A percentile compares a stretch with the other conserved stretches of the same genome.
Evolutionary conservation across 306 rosid genomes (phyloP).

Genomic region (Luffa acutangula): DNA sequence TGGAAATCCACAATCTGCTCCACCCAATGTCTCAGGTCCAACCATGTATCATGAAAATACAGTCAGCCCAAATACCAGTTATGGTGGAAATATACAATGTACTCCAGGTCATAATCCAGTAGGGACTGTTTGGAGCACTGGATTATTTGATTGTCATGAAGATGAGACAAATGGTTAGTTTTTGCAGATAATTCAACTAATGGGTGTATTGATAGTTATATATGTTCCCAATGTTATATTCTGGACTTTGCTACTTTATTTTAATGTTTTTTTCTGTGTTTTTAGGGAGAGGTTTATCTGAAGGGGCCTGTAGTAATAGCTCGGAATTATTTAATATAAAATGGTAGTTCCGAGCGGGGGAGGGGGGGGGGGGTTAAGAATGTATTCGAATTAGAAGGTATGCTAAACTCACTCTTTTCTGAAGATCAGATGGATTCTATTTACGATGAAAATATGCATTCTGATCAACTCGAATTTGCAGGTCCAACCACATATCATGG

Average conservation of each 20-base stretch:
- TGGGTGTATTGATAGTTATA: too few relatives aligned
- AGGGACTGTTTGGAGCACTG: conserved; percentile 51
- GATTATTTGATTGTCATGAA: conserved; percentile 51
- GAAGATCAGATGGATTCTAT: conserved; percentile 7
- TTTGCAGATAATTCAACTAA: not conserved
- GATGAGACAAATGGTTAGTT: conserved; percentile 46
- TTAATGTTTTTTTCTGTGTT: too few relatives aligned
- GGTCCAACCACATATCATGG: not conserved
- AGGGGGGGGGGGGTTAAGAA: too few relatives aligned
- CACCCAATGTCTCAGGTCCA: conserved; percentile 11
- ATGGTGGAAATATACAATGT: conserved; percentile 3
- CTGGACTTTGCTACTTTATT: not conserved
- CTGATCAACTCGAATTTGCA: not conserved
- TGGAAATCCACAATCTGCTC: conserved; percentile 4
- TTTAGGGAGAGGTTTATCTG: too few relatives aligned
- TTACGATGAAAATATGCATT: not conserved
- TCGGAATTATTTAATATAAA: too few relatives aligned
- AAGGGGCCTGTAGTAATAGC: too few relatives aligned
- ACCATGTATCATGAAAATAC: conserved; percentile 7
- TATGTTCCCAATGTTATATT: too few relatives aligned
- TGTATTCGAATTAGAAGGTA: too few relatives aligned
- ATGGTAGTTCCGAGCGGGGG: too few relatives aligned
- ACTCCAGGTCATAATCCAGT: not conserved
- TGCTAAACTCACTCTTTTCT: not conserved
- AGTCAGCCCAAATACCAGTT: conserved; percentile 13